Percentiles rank a stretch among this genome's conserved stretches.
Conservation (phyloP, 768 basidiomycete species). For the Hemileccinum impolitum region DNA sequence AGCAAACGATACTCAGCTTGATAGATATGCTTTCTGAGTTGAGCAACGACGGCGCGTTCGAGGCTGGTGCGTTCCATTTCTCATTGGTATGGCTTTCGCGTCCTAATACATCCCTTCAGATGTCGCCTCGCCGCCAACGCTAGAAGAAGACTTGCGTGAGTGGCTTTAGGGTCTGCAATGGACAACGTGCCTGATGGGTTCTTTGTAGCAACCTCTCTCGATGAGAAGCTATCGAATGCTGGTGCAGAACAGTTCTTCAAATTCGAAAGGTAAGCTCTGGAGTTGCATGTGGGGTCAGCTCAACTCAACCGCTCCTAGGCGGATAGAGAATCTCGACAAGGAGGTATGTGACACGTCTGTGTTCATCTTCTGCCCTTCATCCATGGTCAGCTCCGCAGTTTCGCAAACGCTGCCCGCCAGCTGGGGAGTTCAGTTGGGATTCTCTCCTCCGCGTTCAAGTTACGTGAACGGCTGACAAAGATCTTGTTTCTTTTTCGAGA, state of each 20-base stretch:
- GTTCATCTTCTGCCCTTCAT: constrained; percentile 10
- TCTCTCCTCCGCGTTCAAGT: constrained; percentile 49
- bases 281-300: neutral
- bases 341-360: constrained; percentile 32
- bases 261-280: constrained; percentile 42
- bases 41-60: constrained; percentile 36
- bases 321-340: constrained; percentile 46
- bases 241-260: constrained; percentile 47
- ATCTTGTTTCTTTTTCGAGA: constrained; percentile 50
- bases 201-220: constrained; percentile 38
- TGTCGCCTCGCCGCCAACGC: constrained; percentile 30
- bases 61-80: constrained; percentile 28
- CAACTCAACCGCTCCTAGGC: constrained; percentile 28
- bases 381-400: constrained; percentile 42
- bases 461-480: constrained; percentile 49
- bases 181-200: constrained; percentile 6
- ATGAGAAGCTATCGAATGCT: constrained; percentile 48
- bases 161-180: neutral
- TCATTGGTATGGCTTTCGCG: constrained; percentile 1
- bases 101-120: constrained; percentile 16
- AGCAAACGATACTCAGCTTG: constrained; percentile 45
- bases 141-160: constrained; percentile 45
- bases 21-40: constrained; percentile 47
- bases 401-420: constrained; percentile 53
- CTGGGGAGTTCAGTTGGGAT: constrained; percentile 56